A percentile compares a stretch with the other conserved stretches of the same genome.
phyloP scores from a whole-genome alignment of 345 rosid species.

The Cardamine occulta region DNA sequence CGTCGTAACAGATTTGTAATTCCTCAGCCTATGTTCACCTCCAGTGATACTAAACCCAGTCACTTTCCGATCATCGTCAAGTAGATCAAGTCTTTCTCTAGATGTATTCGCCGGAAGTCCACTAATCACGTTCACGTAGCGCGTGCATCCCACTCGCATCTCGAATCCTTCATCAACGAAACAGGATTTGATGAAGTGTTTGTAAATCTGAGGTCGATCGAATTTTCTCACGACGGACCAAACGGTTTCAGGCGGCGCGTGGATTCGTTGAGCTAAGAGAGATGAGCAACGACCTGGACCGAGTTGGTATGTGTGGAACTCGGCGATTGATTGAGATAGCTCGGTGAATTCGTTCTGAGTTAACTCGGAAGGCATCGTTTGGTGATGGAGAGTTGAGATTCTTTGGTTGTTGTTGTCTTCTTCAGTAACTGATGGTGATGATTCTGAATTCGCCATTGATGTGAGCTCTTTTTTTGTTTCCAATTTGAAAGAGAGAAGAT shows the following conservation, averaged over 20 bases:
- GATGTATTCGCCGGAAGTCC: constrained; percentile 79
- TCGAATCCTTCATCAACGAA: constrained; percentile 47
- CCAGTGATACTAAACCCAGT: constrained; percentile 74
- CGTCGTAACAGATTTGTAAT: constrained; percentile 78
- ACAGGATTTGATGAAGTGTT: constrained; percentile 83
- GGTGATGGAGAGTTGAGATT: constrained; percentile 52
- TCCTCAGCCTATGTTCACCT: constrained; percentile 78
- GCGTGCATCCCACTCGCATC: constrained; percentile 62
- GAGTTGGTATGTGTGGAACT: constrained; percentile 68
- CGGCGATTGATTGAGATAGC: constrained; percentile 49
- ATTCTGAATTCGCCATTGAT: constrained; percentile 26
- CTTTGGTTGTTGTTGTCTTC: not conserved
- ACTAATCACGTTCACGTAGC: constrained; percentile 71
- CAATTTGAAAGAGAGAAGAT: constrained; percentile 6
- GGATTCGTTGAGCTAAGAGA: constrained; percentile 56
- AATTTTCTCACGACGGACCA: constrained; percentile 74
- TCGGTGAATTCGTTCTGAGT: constrained; percentile 52
- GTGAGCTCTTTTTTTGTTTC: not conserved
- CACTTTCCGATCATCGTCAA: constrained; percentile 65
- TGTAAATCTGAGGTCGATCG: constrained; percentile 73
- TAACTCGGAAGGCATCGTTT: constrained; percentile 56
- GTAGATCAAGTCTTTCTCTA: constrained; percentile 69
- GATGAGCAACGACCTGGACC: constrained; percentile 66
- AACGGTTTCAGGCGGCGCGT: constrained; percentile 57
- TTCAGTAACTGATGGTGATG: not conserved